Evolutionary conservation across 805 yeast species (phyloP).

Genomic region (Ogataea ganodermae): DNA sequence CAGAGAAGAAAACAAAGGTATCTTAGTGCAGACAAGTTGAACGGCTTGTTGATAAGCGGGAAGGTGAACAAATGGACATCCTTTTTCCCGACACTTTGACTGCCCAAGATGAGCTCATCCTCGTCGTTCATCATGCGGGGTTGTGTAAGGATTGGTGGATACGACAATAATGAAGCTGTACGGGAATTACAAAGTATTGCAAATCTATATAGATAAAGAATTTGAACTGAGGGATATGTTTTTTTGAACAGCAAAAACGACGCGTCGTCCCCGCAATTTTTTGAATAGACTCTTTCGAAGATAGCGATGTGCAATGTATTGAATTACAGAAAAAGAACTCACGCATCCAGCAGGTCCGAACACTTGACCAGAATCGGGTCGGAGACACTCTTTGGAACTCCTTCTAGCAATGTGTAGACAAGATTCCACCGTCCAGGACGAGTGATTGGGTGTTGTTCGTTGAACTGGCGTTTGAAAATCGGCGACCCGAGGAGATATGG

Average conservation of each 20-base stretch:
- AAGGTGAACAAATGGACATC: slow-evolving; percentile 14
- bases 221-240: background rate
- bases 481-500: slow-evolving; percentile 27
- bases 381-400: background rate
- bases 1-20: slow-evolving; percentile 64
- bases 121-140: slow-evolving; percentile 1
- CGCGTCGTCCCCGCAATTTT: no score
- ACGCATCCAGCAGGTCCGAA: slow-evolving; percentile 13
- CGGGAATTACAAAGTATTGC: no score
- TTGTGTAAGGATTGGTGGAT: background rate
- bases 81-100: background rate
- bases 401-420: slow-evolving; percentile 13
- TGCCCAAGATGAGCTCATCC: slow-evolving; percentile 4
- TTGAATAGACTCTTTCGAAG: background rate
- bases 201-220: background rate
- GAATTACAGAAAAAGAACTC: background rate
- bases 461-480: slow-evolving; percentile 14
- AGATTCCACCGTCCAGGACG: slow-evolving; percentile 30
- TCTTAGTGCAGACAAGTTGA: slow-evolving; percentile 30
- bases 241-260: background rate
- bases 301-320: background rate
- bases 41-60: slow-evolving; percentile 16
- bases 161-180: no score
- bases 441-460: background rate
- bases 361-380: slow-evolving; percentile 8